Evolutionary conservation across 345 rosid genomes (phyloP).

Genomic region (Crucihimalaya himalaica): DNA sequence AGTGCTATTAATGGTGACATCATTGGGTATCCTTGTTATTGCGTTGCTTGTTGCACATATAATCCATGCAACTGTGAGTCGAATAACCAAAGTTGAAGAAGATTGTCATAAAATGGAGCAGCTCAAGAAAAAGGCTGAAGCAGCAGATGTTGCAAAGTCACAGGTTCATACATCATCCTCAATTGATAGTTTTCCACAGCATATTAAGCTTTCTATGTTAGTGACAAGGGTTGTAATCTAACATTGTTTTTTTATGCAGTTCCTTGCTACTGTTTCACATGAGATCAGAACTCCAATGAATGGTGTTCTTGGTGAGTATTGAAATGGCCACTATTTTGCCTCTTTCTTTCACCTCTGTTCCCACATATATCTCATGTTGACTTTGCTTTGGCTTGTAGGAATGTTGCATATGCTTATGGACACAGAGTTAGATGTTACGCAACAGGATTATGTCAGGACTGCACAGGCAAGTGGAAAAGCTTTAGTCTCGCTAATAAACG

Average conservation of each 20-base stretch:
- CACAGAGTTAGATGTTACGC: slow-evolving; percentile 85
- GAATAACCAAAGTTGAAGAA: slow-evolving; percentile 87
- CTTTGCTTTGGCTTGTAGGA: slow-evolving; percentile 52
- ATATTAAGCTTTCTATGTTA: slow-evolving; percentile 13
- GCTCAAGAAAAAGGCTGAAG: slow-evolving; percentile 82
- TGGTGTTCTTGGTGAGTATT: slow-evolving; percentile 89
- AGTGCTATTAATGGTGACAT: slow-evolving; percentile 58
- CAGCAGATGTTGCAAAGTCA: slow-evolving; percentile 95
- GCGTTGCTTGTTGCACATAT: slow-evolving; percentile 76
- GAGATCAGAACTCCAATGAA: slow-evolving; percentile 99
- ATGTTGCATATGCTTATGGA: slow-evolving; percentile 93
- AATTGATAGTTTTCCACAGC: not conserved
- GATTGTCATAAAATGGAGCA: slow-evolving; percentile 73
- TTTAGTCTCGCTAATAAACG: slow-evolving; percentile 84
- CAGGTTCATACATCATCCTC: slow-evolving; percentile 54
- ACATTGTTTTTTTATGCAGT: slow-evolving; percentile 51
- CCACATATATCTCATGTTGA: slow-evolving; percentile 19
- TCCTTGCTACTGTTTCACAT: slow-evolving; percentile 98
- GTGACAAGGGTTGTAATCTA: slow-evolving; percentile 23
- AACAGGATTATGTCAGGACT: slow-evolving; percentile 87
- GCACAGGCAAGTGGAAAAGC: slow-evolving; percentile 97
- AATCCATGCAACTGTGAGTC: slow-evolving; percentile 76
- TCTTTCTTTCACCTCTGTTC: not conserved
- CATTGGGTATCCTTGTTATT: slow-evolving; percentile 75
- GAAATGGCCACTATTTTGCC: not conserved